Evolutionary conservation across 192 early-diverging fungal genomes (phyloP), one percentile per base, ranked within the genome.

Genomic region (Dimargaris verticillata): DNA sequence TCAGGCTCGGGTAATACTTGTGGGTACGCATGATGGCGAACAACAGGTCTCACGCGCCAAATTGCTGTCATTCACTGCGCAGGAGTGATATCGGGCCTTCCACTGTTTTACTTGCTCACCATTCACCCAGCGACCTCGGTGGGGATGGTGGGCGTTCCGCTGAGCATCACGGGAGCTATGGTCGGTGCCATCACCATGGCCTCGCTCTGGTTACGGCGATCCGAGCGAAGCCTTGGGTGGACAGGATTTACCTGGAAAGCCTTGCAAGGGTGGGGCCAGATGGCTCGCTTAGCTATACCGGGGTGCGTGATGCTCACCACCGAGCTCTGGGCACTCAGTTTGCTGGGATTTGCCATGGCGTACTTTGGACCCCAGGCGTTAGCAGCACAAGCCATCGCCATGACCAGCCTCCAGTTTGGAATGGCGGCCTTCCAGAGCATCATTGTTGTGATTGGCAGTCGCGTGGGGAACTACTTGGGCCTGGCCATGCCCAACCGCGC

Each of bases 371-470:
- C 75, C 0, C 44, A 65, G 13, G 68, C 71, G 33, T 68, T 93
- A 11, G 89, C 88, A 17, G 82, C 87, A n/a, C 91, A 93, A 61
- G 74, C 78, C 20, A 65, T 83, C 44, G 61, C 81, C 24, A 65
- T 89, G 24, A 84, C 79, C 29, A 83, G 81, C 12, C 68, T 74
- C 3, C 68, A 71, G 42, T 53, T 79, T 51, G 63, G 80, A 2
- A 89, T 83, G 64, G 79, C 78, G 25, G 66, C 88, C 41, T 86
- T 87, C 4, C 73, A 85, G 52, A 87, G 88, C 49, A 65, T 91
- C n/a, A 67, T 78, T 14, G 77, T 90, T 25, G 88, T 81, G 1
- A 75, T 79, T 0, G 78, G 84, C 7, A 87, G 84, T 46, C 71
- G 89, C 9, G 81, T 91, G 33, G 88, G 82, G 24, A 77, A 79